Base-by-base conservation (phyloP, 2,329 filamentous ascomycete genomes). In the Cladosporium phlei region DNA sequence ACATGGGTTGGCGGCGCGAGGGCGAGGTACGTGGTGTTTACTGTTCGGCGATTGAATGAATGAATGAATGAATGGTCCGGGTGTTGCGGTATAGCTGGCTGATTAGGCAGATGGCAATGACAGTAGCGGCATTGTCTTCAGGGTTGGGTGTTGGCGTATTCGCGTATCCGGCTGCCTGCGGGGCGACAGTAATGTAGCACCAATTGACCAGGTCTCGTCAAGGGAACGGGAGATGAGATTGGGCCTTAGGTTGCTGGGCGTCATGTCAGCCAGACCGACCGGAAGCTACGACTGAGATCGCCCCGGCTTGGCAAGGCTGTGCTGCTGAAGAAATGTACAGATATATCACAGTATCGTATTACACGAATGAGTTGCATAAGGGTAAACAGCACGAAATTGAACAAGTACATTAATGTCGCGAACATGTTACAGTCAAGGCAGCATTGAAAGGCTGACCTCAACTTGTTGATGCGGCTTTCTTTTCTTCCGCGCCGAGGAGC, bases 1-100 rank as follows among this genome's bases (percentile, higher is more conserved):
- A 81, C 86, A 90, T 90, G 42, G 37, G 42, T 24, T 45, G 24
- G 32, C 22, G 24, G 24, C 24, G 11, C 44, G 47, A 48, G 25
- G 48, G 38, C 49, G 44, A 11, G n/a, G 38, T 19, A 22, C 17
- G n/a, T 21, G 38, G 8, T 19, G 20, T 2, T 28, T 16, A n/a
- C n/a, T 34, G 3, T 34, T 20, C 12, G 28, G 11, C 21, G 32
- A 34, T 34, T 34, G 8, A 19, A 20, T 34, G 32, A 9, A 19
- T 19, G 16, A 20, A 19, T 34, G 16, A 34, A n/a, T n/a, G n/a
- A n/a, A n/a, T n/a, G n/a, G n/a, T n/a, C n/a, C 27, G 21, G 37
- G 25, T 30, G 43, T 47, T 30, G 43, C 10, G n/a, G 9, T 9
- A n/a, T 35, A 28, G n/a, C n/a, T n/a, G n/a, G n/a, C n/a, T n/a